Evolutionary conservation across 495 filamentous ascomycete genomes (phyloP), one percentile per base, ranked within the genome.

Genomic region (Astrothelium macrocarpum): DNA sequence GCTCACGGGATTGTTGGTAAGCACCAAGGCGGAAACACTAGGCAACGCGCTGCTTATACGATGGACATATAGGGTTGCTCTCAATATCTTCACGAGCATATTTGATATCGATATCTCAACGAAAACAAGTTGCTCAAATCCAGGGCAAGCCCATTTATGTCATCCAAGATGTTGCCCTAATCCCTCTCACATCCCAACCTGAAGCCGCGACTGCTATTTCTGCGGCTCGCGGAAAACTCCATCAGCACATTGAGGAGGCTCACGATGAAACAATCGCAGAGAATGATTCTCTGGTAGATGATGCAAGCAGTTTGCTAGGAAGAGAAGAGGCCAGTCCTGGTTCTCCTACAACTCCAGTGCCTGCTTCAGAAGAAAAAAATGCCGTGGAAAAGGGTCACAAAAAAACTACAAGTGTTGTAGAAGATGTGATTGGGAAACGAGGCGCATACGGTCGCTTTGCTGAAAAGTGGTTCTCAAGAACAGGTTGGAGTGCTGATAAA

Each of bases 381-480:
- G 59, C 64, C 2, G 68, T 64, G 11, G 65, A 71, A 53, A 32
- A 45, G 70, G 70, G 53, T 66, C 65, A 28, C 61, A 49, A 69
- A 32, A 79, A 77, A 45, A 78, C 77, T 29, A 85, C 82, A 62
- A 82, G 79, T 53, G 84, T 94, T 62, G 90, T 86, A 0, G 82
- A 95, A 77, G 90, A 96, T 75, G 91, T 96, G 1, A 89, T 95
- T 60, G 81, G 79, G 5, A 85, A 82, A 64, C 87, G 82, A 62
- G 88, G 91, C 0, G 83, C 81, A 43, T 96, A 96, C 74, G 92
- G 93, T 1, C 78, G 88, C 26, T 96, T 96, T 72, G 90, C 93
- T 0, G 83, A 90, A 65, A 85, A 84, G 66, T 97, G 94, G 93
- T 90, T 97, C 67, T 92, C 88, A 14, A 85, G 81, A 67, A 87